phyloP scores from a whole-genome alignment of 208 protist genomes.

The Borovskyia barvae region DNA sequence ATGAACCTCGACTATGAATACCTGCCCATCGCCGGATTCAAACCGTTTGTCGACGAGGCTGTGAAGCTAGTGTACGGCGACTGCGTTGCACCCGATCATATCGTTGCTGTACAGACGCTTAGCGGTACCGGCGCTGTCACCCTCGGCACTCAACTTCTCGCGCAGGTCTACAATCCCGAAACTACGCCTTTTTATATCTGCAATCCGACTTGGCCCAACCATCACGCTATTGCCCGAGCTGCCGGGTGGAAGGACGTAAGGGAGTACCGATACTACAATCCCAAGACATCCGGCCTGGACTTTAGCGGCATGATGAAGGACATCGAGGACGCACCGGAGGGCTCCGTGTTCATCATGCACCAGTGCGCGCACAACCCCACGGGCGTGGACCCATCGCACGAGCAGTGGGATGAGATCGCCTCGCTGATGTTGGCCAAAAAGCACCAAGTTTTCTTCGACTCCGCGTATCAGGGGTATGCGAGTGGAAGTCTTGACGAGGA shows the following conservation, averaged over 20 bases:
- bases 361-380: constrained; percentile 99
- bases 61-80: constrained; percentile 90
- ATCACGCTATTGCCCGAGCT: constrained; percentile 58
- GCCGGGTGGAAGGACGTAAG: constrained; percentile 59
- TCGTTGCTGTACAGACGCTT: constrained; percentile 82
- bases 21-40: constrained; percentile 92
- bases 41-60: constrained; percentile 78
- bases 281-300: constrained; percentile 61
- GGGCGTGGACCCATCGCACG: constrained; percentile 95
- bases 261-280: constrained; percentile 85
- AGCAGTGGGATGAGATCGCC: constrained; percentile 95
- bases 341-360: constrained; percentile 96
- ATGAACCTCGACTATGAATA: constrained; percentile 96
- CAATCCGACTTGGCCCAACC: constrained; percentile 89
- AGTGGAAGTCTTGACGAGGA: constrained; percentile 96
- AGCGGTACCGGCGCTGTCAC: constrained; percentile 91
- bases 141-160: constrained; percentile 66
- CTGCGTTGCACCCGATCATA: constrained; percentile 33
- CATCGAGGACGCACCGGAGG: constrained; percentile 63
- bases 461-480: constrained; percentile 96
- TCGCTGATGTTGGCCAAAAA: constrained; percentile 75
- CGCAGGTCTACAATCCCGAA: constrained; percentile 23
- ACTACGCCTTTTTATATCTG: constrained; percentile 72
- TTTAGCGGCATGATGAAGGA: constrained; percentile 86
- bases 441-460: constrained; percentile 96